Percentiles rank a stretch among this genome's conserved stretches.
Evolutionary conservation across 192 early-diverging fungal species (phyloP).

Genomic region (Coemansia sp.): DNA sequence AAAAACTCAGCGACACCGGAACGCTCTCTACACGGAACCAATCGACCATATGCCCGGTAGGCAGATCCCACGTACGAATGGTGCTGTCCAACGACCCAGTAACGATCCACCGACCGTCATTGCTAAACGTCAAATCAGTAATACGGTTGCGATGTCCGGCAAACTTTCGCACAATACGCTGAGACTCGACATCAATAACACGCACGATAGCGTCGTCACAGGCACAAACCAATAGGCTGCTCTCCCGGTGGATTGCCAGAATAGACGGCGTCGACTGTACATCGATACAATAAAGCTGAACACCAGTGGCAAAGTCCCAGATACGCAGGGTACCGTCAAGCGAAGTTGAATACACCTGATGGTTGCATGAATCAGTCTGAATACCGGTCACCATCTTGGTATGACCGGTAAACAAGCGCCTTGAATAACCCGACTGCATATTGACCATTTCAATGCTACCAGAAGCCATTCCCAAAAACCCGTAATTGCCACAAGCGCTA

Average conservation of each 20-base stretch:
- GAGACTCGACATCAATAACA: conserved; percentile 83
- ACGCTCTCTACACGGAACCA: conserved; percentile 75
- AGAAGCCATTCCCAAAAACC: conserved; percentile 75
- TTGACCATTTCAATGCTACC: conserved; percentile 90
- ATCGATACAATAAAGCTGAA: conserved; percentile 63
- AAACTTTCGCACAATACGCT: conserved; percentile 84
- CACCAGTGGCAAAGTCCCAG: conserved; percentile 81
- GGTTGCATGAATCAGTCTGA: conserved; percentile 73
- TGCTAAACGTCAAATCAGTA: conserved; percentile 87
- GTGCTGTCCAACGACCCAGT: conserved; percentile 81
- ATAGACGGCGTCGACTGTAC: conserved; percentile 66
- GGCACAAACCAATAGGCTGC: conserved; percentile 75
- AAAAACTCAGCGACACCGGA: conserved; percentile 83
- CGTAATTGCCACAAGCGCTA: conserved; percentile 93
- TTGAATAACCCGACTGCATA: conserved; percentile 88
- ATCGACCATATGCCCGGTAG: conserved; percentile 87
- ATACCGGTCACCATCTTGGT: conserved; percentile 81
- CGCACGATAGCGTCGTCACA: conserved; percentile 89
- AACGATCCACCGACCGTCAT: conserved; percentile 91
- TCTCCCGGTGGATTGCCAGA: conserved; percentile 69
- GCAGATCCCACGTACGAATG: conserved; percentile 95
- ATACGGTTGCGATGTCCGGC: conserved; percentile 86
- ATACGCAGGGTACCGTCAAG: conserved; percentile 77
- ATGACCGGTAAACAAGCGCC: conserved; percentile 75
- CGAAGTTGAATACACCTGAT: conserved; percentile 70